Evolutionary conservation across 2,329 filamentous ascomycete species (phyloP).

Genomic region (Rutstroemia sp.): DNA sequence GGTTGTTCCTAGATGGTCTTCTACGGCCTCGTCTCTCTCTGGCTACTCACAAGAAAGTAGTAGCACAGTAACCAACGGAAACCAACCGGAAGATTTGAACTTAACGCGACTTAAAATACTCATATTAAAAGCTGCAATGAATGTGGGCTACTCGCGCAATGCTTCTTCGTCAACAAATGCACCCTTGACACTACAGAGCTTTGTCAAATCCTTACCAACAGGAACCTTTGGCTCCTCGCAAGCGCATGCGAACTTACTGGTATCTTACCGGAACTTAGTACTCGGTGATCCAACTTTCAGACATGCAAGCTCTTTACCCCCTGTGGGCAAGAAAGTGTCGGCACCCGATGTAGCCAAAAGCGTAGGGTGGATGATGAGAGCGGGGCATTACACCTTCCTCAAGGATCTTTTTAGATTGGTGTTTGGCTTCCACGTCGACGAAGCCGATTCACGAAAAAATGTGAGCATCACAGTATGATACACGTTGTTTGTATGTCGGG

Average conservation of each 20-base stretch:
- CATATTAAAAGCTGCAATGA: conserved; percentile 78
- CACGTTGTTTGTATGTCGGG: neutral
- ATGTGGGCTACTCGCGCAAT: conserved; percentile 65
- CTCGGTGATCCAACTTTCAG: conserved; percentile 63
- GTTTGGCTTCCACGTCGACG: conserved; percentile 77
- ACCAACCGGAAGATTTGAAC: conserved; percentile 62
- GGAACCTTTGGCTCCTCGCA: conserved; percentile 71
- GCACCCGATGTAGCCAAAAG: conserved; percentile 75
- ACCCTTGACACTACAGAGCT: conserved; percentile 57
- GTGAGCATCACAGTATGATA: conserved; percentile 50
- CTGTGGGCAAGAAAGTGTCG: conserved; percentile 49
- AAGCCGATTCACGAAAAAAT: conserved; percentile 60
- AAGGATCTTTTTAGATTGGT: conserved; percentile 76
- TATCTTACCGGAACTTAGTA: conserved; percentile 75
- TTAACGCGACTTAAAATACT: conserved; percentile 71
- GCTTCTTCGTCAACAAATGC: conserved; percentile 31
- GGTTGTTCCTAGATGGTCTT: conserved; percentile 63
- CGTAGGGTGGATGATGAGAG: conserved; percentile 66
- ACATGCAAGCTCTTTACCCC: conserved; percentile 45
- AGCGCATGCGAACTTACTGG: conserved; percentile 64
- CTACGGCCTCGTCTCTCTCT: conserved; percentile 64
- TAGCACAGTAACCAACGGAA: conserved; percentile 65
- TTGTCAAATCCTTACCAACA: conserved; percentile 66
- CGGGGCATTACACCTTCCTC: conserved; percentile 70
- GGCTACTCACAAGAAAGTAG: conserved; percentile 67